Evolutionary conservation across 108 stramenopile species (phyloP), one percentile per base, ranked within the genome.

Genomic region (Skeletonema tropicum): DNA sequence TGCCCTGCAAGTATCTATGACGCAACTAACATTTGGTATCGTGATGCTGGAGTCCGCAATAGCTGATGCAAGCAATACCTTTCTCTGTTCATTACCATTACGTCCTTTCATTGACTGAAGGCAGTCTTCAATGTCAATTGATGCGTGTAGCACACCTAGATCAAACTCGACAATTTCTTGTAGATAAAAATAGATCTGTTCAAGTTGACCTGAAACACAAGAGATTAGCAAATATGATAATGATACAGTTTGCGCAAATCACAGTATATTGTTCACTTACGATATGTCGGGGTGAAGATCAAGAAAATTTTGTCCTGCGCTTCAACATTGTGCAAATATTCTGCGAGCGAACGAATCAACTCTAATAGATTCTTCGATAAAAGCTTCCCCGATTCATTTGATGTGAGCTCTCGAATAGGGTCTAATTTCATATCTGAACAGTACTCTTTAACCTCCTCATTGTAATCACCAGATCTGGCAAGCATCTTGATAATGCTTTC

Each of bases 21-120:
- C 85, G 35, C 65, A 67, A 5, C 78, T 67, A 7, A 86, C 85
- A 36, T 71, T 68, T 3, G 85, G 85, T 17, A 86, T 79, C 25
- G 85, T 86, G 30, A 86, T 49, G 31, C 78, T 80, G 5, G 77
- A 79, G 38, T 86, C 85, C 1, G 85, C 85, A 68, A 86, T 86
- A 5, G 85, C 85, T 10, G 82, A 83, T 29, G 82, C 82, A n/a
- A 86, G 74, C n/a, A 86, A 33, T 17, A 86, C 45, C 30, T 70
- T 79, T 52, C 85, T 63, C 11, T 14, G n/a, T 17, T 36, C 15
- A 23, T 23, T 58, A 13, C 32, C 9, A 23, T 23, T 58, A 13
- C 32, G 61, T 11, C 15, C 19, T 66, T 75, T 15, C 73, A 83
- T 83, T 8, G 69, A 64, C 29, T 76, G 57, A 17, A 81, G 42